phyloP scores from a whole-genome alignment of 2,329 filamentous ascomycete genomes.

The Cytospora piceicola region DNA sequence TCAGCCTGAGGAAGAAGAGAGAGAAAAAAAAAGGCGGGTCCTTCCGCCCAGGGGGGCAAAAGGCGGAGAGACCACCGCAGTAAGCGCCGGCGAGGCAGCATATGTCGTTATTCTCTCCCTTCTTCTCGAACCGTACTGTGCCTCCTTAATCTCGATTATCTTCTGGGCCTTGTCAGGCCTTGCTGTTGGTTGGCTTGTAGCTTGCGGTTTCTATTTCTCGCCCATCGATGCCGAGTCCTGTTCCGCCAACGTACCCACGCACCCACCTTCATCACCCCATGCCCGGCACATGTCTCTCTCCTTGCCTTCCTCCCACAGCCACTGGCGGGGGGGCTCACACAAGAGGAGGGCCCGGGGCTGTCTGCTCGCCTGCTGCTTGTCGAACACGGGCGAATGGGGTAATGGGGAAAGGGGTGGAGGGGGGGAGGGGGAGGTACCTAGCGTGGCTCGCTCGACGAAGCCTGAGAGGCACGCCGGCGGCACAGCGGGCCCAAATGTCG shows the following conservation, averaged over 20 bases:
- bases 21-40: conserved; percentile 17
- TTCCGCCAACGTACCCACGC: too few species aligned
- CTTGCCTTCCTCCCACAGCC: background rate
- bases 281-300: background rate
- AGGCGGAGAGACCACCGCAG: conserved; percentile 4
- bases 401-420: background rate
- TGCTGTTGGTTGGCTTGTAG: background rate
- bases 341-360: background rate
- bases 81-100: conserved; percentile 12
- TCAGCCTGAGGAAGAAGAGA: background rate
- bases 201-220: background rate
- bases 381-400: background rate
- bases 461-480: background rate
- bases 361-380: background rate
- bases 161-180: background rate
- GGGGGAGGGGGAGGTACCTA: background rate
- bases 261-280: too few species aligned
- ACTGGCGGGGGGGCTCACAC: background rate
- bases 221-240: background rate
- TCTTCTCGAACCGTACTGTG: background rate
- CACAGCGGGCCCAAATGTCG: background rate
- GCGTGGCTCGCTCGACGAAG: background rate
- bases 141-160: background rate
- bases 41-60: conserved; percentile 1
- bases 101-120: background rate